Base-by-base conservation (phyloP, 2,329 filamentous ascomycete genomes). In the Cordyceps cateniannulata region DNA sequence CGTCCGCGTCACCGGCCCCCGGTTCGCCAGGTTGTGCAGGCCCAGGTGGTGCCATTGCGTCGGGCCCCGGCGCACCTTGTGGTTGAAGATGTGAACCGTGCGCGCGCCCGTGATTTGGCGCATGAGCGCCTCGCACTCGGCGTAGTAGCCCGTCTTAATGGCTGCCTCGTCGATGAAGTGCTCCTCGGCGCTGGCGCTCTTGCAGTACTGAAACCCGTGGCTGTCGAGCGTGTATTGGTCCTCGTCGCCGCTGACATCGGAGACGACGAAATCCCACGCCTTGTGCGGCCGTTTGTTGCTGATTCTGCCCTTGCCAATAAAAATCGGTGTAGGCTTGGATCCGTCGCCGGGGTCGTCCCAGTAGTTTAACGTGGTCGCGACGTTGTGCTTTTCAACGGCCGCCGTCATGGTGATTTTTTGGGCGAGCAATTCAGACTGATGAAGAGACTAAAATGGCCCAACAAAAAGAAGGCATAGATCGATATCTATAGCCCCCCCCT, bases 61-160 rank as follows among this genome's bases (percentile, higher is more conserved):
- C 7, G 74, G 75, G 0, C 75, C 75, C 49, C 72, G 70, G 40
- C 89, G 84, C 65, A 90, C 85, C 12, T 88, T 91, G 72, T 91
- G 86, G 73, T 91, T 88, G 75, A 91, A 91, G 61, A 91, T 73
- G 59, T 88, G 74, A 9, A 91, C 77, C n/a, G 80, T 77, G 14
- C 67, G 63, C n/a, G 86, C 80, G 3, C 83, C 81, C 25, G 85
- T 87, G 2, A 72, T 77, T 2, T 83, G 78, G 58, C 85, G 87
- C 0, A 93, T 69, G 27, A 93, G 73, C 56, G 83, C 73, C 71
- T 87, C 85, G 24, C 89, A 83, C 70, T 93, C 89, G 0, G 85
- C 82, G 71, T 93, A 93, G 75, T 93, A 93, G 27, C 79, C 74
- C 1, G 73, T 66, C 66, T 82, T 77, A 67, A 93, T 86, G 27